Percentiles rank a stretch among this genome's conserved stretches.
phyloP scores from a whole-genome alignment of 1,284 basidiomycete species.

The Pseudozyma sp. region DNA sequence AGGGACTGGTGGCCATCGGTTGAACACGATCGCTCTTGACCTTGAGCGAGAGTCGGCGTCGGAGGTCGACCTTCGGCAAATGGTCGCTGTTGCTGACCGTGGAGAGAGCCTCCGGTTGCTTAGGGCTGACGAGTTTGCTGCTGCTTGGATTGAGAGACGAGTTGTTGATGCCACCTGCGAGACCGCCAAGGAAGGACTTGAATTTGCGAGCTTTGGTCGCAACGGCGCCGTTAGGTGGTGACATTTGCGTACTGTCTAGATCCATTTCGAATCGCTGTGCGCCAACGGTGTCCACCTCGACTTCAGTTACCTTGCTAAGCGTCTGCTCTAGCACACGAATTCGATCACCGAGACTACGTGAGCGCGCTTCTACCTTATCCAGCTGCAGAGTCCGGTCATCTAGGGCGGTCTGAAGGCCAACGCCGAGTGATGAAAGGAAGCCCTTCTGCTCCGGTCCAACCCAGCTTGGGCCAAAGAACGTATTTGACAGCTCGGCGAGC shows the following conservation, averaged over 20 bases:
- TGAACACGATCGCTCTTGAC: constrained; percentile 14
- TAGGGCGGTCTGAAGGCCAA: constrained; percentile 13
- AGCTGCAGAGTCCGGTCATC: constrained; percentile 12
- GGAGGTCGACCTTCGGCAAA: not conserved
- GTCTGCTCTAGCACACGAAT: constrained; percentile 18
- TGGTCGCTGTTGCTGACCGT: not conserved
- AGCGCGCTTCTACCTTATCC: constrained; percentile 14
- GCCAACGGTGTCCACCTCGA: constrained; percentile 15
- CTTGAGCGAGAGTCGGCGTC: constrained; percentile 27
- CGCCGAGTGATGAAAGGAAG: constrained; percentile 7
- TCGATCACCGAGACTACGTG: constrained; percentile 18
- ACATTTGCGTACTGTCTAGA: constrained; percentile 1
- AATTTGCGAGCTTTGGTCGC: constrained; percentile 36
- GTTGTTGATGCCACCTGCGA: constrained; percentile 26
- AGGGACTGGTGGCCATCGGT: not conserved
- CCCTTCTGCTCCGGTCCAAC: not conserved
- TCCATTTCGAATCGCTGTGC: constrained; percentile 21
- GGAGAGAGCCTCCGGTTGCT: constrained; percentile 6
- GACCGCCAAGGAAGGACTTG: constrained; percentile 37
- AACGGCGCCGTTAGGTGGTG: constrained; percentile 10
- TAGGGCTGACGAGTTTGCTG: constrained; percentile 3
- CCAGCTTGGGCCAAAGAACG: constrained; percentile 13
- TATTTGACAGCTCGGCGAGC: constrained; percentile 20
- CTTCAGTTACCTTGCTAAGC: constrained; percentile 17
- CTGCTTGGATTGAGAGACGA: constrained; percentile 22